Base-by-base conservation (phyloP, 1,284 basidiomycete genomes). In the Pisolithus thermaeus region DNA sequence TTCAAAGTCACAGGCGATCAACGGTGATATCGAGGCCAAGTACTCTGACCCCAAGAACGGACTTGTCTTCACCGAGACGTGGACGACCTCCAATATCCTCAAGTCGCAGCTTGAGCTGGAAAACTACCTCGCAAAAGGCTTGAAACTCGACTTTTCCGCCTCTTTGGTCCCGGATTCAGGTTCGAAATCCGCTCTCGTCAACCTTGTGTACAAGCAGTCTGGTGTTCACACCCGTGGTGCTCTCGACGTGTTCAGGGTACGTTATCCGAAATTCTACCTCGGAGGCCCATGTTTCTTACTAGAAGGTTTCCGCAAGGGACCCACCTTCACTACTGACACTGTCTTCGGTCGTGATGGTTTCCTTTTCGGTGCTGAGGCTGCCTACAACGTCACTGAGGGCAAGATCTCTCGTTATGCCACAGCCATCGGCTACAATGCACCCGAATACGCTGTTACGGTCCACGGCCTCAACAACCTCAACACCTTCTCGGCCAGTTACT, bases 311-410 rank as follows among this genome's bases (percentile, higher is more conserved):
- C 14, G 2, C 8, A 46, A 93, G 92, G 96, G 96, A 58, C 96
- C 96, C 48, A 95, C 92, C 54, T 90, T 98, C 79, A 97, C 95
- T 58, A 90, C 94, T 54, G 96, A 99, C 74, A 82, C 90, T 58
- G 94, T 98, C 64, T 70, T 98, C 62, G 95, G 95, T 63, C 94
- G 93, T 64, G 94, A 98, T 68, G 97, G 97, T 58, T 95, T 98
- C 88, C 87, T 98, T 54, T 77, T 95, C 61, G 96, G 97, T 80
- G 92, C 84, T 60, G 97, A 99, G 80, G 87, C 92, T 35, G 84
- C 91, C 56, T 98, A 98, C 83, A 97, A 98, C 71, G 92, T 97
- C 69, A 91, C 87, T 56, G 89, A 92, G 64, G 96, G 93, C 69
- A 89, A 85, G 69, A 79, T 99, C 69, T 88, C 89, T 64, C 88